Percentiles rank a stretch among this genome's conserved stretches.
phyloP scores from a whole-genome alignment of 78 protist species.

The Neovahlkampfia damariscottae region DNA sequence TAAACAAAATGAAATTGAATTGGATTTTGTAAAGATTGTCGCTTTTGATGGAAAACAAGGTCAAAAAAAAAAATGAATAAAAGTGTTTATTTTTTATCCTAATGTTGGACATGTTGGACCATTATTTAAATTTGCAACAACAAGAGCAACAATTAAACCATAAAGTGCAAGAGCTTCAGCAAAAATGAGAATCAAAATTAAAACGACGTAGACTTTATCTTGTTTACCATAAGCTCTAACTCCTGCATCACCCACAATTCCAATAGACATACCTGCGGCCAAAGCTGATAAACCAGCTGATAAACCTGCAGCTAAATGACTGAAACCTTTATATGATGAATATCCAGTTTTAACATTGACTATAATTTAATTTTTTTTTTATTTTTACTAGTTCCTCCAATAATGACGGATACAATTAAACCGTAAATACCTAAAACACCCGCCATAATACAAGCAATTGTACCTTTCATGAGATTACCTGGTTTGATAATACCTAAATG shows the following conservation, averaged over 20 bases:
- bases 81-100: too few species aligned
- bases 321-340: conserved; percentile 38
- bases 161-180: conserved; percentile 91
- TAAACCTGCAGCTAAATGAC: conserved; percentile 88
- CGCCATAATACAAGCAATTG: conserved; percentile 95
- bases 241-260: conserved; percentile 91
- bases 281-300: conserved; percentile 89
- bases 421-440: conserved; percentile 99
- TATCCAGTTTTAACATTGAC: neutral
- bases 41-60: too few species aligned
- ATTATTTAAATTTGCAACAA: conserved; percentile 24
- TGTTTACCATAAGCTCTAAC: conserved; percentile 74
- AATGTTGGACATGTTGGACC: neutral
- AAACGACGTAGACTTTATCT: conserved; percentile 60
- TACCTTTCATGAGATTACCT: conserved; percentile 80
- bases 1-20: too few species aligned
- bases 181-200: conserved; percentile 87
- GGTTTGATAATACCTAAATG: conserved; percentile 92
- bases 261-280: conserved; percentile 92
- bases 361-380: too few species aligned
- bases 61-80: too few species aligned
- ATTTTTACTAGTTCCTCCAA: too few species aligned
- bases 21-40: too few species aligned
- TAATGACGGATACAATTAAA: conserved; percentile 89
- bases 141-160: conserved; percentile 82